These are phyloP conservation scores for Spergularia marina DNA, from an alignment of 148 eudicot species.

Conservation along the genomic window DNA sequence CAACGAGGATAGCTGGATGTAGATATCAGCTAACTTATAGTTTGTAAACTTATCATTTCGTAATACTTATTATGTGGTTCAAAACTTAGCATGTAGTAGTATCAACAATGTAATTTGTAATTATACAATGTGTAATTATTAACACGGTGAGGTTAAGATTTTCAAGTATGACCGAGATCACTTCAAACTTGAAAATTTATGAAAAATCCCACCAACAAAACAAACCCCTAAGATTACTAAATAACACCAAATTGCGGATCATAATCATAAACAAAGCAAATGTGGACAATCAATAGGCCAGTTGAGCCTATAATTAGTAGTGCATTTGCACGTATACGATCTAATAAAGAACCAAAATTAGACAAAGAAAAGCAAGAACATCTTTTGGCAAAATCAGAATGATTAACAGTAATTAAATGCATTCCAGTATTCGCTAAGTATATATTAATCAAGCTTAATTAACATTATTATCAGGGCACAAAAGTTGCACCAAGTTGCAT, in stretches of 20 bases:
- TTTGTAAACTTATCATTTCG: too few species aligned
- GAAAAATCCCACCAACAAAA: background rate
- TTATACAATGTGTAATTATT: too few species aligned
- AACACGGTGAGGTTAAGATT: too few species aligned
- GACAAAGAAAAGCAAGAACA: background rate
- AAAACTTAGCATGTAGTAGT: too few species aligned
- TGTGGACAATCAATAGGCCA: constrained; percentile 4
- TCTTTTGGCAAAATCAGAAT: constrained; percentile 1
- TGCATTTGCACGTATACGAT: constrained; percentile 10
- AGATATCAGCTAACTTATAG: too few species aligned
- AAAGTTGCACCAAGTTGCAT: constrained; percentile 15
- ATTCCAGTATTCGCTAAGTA: background rate
- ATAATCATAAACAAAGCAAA: background rate
- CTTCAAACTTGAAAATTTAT: too few species aligned
- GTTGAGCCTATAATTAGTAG: background rate
- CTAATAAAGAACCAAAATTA: background rate
- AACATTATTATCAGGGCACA: background rate
- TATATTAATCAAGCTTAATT: background rate
- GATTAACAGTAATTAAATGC: constrained; percentile 13
- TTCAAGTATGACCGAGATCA: too few species aligned
- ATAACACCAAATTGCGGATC: background rate
- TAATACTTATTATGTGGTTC: too few species aligned
- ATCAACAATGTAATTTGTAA: too few species aligned
- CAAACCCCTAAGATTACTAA: background rate
- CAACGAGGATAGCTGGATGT: too few species aligned